phyloP scores from a whole-genome alignment of 768 basidiomycete genomes.

The Galerina sulciceps region DNA sequence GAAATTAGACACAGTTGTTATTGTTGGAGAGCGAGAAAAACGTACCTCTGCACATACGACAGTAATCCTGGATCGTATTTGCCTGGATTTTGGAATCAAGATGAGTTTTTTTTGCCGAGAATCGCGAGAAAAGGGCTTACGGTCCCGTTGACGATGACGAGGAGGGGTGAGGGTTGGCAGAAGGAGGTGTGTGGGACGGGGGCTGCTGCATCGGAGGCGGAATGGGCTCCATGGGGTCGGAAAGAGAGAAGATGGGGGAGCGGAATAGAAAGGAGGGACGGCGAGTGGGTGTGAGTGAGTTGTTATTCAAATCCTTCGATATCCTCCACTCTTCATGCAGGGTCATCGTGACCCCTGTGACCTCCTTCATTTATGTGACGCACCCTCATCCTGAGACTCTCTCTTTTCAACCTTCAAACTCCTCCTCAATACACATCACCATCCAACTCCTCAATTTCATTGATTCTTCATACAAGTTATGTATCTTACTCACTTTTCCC shows the following conservation, averaged over 20 bases:
- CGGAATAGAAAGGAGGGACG: background rate
- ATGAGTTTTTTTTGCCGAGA: constrained; percentile 10
- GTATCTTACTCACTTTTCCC: no score
- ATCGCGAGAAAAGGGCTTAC: constrained; percentile 11
- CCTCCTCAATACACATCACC: no score
- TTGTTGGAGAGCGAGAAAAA: constrained; percentile 3
- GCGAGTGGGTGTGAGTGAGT: constrained; percentile 1
- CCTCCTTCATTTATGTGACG: background rate
- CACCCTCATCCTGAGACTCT: no score
- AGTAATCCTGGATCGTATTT: constrained; percentile 72
- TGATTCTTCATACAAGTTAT: no score
- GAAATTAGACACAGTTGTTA: background rate
- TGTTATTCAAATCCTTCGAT: constrained; percentile 9
- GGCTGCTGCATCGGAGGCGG: constrained; percentile 15
- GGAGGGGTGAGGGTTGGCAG: background rate
- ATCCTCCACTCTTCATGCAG: background rate
- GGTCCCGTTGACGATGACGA: constrained; percentile 20
- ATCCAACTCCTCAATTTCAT: no score
- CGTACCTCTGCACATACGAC: constrained; percentile 82
- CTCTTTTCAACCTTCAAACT: no score
- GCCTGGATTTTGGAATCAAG: constrained; percentile 44
- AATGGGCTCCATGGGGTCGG: background rate
- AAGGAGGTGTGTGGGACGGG: constrained; percentile 1
- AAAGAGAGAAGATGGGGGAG: background rate
- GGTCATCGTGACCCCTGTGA: background rate